Evolutionary conservation across 192 early-diverging fungal species (phyloP), one percentile per base, ranked within the genome.

Genomic region (Coemansia sp.): DNA sequence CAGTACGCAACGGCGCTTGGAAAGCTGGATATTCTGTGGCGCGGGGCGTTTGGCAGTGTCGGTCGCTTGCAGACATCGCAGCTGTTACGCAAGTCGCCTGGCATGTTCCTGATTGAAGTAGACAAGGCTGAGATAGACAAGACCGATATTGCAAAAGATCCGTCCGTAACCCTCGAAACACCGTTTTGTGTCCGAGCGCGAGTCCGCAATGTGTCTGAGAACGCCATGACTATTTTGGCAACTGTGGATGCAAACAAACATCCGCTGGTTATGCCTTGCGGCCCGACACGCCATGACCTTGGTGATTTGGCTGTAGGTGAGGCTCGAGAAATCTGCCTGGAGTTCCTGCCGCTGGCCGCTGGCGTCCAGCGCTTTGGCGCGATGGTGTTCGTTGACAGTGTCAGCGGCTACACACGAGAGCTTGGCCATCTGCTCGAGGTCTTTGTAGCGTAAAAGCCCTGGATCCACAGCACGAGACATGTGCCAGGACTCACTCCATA

Each of bases 21-120:
- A 4, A 94, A 93, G 82, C 84, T 97, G 53, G 94, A 97, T 70
- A 97, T 97, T 59, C 79, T 90, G n/a, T 98, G 96, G 96, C 81
- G 92, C 35, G 89, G 92, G n/a, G 84, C 86, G 10, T 88, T 95
- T 56, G 95, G 96, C 27, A 91, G 93, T 72, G 83, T 88, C 0
- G 96, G 94, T 0, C 85, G 94, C 7, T 75, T 96, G 58, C 95
- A 98, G 79, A 98, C 96, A 32, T 90, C 92, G 14, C 94, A 97
- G 74, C 80, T 98, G 41, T 79, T 87, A 61, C 88, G 94, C 45
- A 96, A 94, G 76, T 83, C 91, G 9, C 87, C 90, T 0, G 68
- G 84, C 9, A 68, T 92, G 70, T 72, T 69, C 49, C 62, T 72
- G 64, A 60, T 81, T 8, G 72, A 75, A 47, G 53, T 75, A 38